Percentiles rank a stretch among this genome's conserved stretches.
Evolutionary conservation across 805 yeast genomes (phyloP).

Genomic region (Lipomyces yamadae): DNA sequence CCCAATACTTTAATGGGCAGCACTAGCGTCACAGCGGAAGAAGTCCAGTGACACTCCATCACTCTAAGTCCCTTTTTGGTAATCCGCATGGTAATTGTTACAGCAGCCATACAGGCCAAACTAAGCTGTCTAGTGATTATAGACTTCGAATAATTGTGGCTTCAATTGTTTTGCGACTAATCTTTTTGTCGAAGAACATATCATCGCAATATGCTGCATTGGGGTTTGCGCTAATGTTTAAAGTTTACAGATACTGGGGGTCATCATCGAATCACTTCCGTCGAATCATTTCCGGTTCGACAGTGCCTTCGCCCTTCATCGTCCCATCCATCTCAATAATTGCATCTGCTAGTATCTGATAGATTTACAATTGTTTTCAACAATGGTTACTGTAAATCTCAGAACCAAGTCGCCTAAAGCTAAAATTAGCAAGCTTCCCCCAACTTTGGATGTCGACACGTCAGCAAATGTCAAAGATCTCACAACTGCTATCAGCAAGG

Average conservation of each 20-base stretch:
- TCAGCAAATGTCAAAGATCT: slow-evolving; percentile 54
- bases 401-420: slow-evolving; percentile 41
- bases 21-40: not conserved
- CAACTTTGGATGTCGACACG: slow-evolving; percentile 42
- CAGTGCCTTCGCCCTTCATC: not conserved
- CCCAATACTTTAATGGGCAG: not conserved
- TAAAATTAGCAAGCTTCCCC: slow-evolving; percentile 39
- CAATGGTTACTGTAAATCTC: slow-evolving; percentile 30
- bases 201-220: no score
- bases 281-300: not conserved
- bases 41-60: not conserved
- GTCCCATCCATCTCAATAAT: not conserved
- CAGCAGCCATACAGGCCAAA: not conserved
- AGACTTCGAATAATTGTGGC: not conserved
- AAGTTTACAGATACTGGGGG: no score
- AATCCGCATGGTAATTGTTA: no score
- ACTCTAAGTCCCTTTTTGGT: not conserved
- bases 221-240: no score
- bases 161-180: not conserved
- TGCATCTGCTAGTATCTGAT: not conserved
- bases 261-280: no score
- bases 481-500: slow-evolving; percentile 51
- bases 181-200: not conserved
- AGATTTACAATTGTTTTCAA: not conserved
- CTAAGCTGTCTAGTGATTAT: not conserved